Evolutionary conservation across 2,329 filamentous ascomycete species (phyloP).

Genomic region (Trichoderma pleuroti): DNA sequence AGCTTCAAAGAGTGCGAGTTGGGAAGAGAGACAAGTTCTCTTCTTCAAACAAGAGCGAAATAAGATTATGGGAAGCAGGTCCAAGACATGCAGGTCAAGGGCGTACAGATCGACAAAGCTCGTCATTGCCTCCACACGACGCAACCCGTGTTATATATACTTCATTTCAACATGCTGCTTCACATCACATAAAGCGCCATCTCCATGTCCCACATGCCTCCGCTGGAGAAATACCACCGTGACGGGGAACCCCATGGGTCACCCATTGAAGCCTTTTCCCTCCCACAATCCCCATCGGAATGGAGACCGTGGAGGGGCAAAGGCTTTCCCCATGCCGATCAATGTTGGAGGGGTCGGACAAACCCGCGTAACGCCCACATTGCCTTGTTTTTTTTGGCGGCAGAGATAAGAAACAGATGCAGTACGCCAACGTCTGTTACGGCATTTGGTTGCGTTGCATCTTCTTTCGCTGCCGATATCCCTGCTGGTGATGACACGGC

Average conservation of each 20-base stretch:
- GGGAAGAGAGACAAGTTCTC: background rate
- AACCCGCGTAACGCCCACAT: constrained; percentile 2
- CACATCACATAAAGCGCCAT: background rate
- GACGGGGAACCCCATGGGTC: constrained; percentile 12
- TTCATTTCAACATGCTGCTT: background rate
- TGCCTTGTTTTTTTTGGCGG: background rate
- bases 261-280: background rate
- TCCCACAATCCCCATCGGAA: constrained; percentile 3
- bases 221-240: background rate
- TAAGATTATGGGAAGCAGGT: background rate
- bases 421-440: background rate
- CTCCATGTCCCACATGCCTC: constrained; percentile 1
- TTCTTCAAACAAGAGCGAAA: background rate
- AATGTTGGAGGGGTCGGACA: constrained; percentile 10
- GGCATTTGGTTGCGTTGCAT: background rate
- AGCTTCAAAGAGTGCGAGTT: background rate
- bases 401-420: background rate
- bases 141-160: background rate
- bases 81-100: constrained; percentile 14
- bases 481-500: background rate
- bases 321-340: constrained; percentile 10
- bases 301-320: constrained; percentile 7
- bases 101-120: background rate
- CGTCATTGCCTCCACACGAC: background rate
- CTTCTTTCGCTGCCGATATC: background rate